These are phyloP conservation scores for Pilobolus umbonatus DNA, from an alignment of 192 early-diverging fungal genomes.

Conservation along the genomic window DNA sequence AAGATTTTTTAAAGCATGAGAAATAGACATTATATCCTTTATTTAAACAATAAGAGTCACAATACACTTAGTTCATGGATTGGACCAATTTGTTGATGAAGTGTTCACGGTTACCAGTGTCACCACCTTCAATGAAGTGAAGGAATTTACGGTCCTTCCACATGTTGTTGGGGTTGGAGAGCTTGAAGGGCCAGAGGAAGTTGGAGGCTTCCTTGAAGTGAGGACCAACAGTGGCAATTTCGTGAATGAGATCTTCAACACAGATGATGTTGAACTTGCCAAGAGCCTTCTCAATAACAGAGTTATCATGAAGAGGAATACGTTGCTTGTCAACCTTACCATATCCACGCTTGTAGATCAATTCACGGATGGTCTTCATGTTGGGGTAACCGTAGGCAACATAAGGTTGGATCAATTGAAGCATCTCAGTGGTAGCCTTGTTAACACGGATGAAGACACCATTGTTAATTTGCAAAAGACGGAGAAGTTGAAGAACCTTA, in stretches of 20 bases:
- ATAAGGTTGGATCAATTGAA: constrained; percentile 95
- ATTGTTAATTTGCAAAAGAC: constrained; percentile 99
- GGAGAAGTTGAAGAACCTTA: constrained; percentile 98
- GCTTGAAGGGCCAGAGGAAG: constrained; percentile 99
- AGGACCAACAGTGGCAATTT: constrained; percentile 97
- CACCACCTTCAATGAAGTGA: constrained; percentile 98
- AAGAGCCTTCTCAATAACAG: constrained; percentile 86
- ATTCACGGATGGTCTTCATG: constrained; percentile 96
- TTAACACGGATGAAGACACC: constrained; percentile 93
- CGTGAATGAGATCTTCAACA: constrained; percentile 97
- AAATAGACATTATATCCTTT: too few species aligned
- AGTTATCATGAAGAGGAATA: constrained; percentile 94
- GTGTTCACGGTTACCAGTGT: constrained; percentile 94
- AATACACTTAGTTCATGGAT: constrained; percentile 82
- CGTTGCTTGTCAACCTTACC: constrained; percentile 98
- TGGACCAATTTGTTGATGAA: constrained; percentile 94
- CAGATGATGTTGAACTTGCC: constrained; percentile 96
- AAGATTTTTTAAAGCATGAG: too few species aligned
- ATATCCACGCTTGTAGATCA: constrained; percentile 99
- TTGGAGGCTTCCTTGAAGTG: constrained; percentile 92
- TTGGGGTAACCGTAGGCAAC: constrained; percentile 93
- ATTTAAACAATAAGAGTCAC: too few species aligned
- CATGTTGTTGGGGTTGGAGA: constrained; percentile 97
- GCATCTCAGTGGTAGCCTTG: constrained; percentile 96
- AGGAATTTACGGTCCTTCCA: constrained; percentile 88